These are phyloP conservation scores for Actinomucor elegans DNA, from an alignment of 371 early-diverging fungal genomes.

Conservation along the genomic window DNA sequence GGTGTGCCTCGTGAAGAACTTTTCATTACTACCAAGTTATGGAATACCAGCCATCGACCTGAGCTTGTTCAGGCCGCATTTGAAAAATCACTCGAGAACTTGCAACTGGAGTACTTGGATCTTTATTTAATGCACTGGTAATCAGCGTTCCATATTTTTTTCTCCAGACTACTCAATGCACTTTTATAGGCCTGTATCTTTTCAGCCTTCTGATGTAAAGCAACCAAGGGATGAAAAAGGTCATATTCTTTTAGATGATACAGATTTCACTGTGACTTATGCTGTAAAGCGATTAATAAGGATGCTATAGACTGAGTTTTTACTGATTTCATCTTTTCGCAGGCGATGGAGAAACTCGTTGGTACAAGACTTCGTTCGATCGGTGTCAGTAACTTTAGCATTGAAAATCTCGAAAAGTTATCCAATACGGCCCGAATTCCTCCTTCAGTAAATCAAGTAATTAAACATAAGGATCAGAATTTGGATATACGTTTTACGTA, in stretches of 20 bases:
- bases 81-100: conserved; percentile 49
- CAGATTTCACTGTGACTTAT: conserved; percentile 49
- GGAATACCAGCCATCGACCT: conserved; percentile 62
- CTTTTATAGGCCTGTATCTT: conserved; percentile 25
- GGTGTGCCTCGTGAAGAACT: conserved; percentile 55
- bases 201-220: conserved; percentile 16
- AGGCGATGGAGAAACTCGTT: conserved; percentile 34
- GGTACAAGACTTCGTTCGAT: conserved; percentile 33
- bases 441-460: conserved; percentile 56
- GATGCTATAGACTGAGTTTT: too few relatives aligned
- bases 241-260: conserved; percentile 13
- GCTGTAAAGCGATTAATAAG: too few relatives aligned
- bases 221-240: conserved; percentile 27
- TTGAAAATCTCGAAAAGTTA: conserved; percentile 28
- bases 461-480: background rate
- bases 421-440: conserved; percentile 29
- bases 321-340: too few relatives aligned
- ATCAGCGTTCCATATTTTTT: background rate
- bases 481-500: conserved; percentile 21
- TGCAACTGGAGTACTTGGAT: conserved; percentile 70
- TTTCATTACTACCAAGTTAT: conserved; percentile 77
- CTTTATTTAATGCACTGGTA: conserved; percentile 60
- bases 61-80: conserved; percentile 49
- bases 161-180: too few relatives aligned
- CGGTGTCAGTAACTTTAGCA: conserved; percentile 43